Evolutionary conservation across 495 filamentous ascomycete genomes (phyloP).

Genomic region (Jackrogersella multiformis): DNA sequence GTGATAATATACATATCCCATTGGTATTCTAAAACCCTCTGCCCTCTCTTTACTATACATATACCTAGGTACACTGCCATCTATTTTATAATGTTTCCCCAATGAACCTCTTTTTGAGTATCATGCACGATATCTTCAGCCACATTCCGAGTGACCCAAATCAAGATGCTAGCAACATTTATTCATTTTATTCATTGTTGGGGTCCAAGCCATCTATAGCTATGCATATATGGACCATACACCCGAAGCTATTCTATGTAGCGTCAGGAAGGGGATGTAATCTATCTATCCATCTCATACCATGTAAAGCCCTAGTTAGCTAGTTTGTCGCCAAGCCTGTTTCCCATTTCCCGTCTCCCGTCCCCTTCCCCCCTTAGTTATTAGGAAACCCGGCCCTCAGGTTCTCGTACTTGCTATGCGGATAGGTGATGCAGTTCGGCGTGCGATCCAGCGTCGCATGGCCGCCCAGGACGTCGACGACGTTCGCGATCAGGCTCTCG

Average conservation of each 20-base stretch:
- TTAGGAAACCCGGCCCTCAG: constrained; percentile 66
- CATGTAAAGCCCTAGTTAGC: background rate
- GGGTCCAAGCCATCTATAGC: background rate
- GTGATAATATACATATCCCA: too few relatives aligned
- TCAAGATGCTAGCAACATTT: background rate
- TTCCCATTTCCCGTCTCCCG: background rate
- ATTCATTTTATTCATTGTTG: background rate
- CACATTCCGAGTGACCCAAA: background rate
- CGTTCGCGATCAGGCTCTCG: constrained; percentile 75
- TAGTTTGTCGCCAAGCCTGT: too few relatives aligned
- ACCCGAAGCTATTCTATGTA: background rate
- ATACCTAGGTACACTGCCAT: too few relatives aligned
- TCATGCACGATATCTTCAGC: background rate
- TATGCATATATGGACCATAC: background rate
- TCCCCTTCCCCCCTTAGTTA: constrained; percentile 35
- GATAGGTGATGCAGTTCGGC: constrained; percentile 76
- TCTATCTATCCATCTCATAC: background rate
- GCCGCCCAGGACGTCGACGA: constrained; percentile 68
- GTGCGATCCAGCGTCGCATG: constrained; percentile 62
- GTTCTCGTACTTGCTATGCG: constrained; percentile 84
- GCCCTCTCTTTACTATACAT: too few relatives aligned
- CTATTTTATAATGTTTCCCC: too few relatives aligned
- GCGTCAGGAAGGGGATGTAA: too few relatives aligned
- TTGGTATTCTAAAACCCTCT: too few relatives aligned
- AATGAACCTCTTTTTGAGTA: too few relatives aligned